These are phyloP conservation scores for Chalara sp. DNA, from an alignment of 2,329 filamentous ascomycete genomes.

Conservation along the genomic window DNA sequence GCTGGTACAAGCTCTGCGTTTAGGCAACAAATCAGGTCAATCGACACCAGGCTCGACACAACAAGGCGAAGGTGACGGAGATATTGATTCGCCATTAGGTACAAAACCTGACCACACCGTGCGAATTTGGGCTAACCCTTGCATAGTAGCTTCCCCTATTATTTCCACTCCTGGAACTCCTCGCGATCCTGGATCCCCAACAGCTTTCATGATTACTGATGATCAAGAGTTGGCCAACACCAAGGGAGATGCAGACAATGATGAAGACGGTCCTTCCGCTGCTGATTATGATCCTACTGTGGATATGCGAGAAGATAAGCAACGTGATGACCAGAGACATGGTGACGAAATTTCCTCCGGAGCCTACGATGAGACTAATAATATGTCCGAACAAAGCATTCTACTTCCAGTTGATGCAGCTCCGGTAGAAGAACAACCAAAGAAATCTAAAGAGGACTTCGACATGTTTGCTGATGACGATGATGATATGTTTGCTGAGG, in stretches of 20 bases:
- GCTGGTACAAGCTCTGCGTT: conserved; percentile 53
- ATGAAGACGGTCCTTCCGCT: conserved; percentile 75
- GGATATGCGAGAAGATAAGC: conserved; percentile 80
- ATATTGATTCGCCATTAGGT: conserved; percentile 17
- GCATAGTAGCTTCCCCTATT: conserved; percentile 18
- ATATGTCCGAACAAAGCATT: conserved; percentile 44
- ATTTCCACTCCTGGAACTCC: conserved; percentile 30
- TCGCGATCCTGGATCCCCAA: conserved; percentile 29
- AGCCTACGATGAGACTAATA: conserved; percentile 52
- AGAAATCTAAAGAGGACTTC: conserved; percentile 55
- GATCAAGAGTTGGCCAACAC: conserved; percentile 63
- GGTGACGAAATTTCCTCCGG: conserved; percentile 47
- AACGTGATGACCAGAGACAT: conserved; percentile 59
- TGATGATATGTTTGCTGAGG: conserved; percentile 56
- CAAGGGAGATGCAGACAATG: conserved; percentile 35
- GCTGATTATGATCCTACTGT: conserved; percentile 86
- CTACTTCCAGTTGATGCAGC: conserved; percentile 31
- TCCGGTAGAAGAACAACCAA: conserved; percentile 29
- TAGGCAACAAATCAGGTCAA: conserved; percentile 26
- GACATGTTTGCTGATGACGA: conserved; percentile 88
- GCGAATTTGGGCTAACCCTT: conserved; percentile 8
- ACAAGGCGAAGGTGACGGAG: conserved; percentile 16
- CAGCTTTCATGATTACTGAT: conserved; percentile 52
- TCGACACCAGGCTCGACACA: not conserved
- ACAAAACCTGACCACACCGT: not conserved